Evolutionary conservation across 345 rosid species (phyloP).

Genomic region (Trapa incisa): DNA sequence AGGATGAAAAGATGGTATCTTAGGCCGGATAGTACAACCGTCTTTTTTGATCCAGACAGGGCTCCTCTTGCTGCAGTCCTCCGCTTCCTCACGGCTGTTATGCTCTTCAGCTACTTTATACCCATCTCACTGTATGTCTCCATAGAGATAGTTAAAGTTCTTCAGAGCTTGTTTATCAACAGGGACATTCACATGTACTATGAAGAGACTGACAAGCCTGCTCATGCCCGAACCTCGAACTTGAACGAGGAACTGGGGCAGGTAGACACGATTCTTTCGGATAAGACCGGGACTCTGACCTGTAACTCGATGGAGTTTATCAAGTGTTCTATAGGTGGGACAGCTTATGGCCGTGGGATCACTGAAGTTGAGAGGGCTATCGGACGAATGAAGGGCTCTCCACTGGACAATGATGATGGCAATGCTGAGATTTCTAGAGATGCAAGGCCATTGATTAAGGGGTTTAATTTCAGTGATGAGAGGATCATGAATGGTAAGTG

Average conservation of each 20-base stretch:
- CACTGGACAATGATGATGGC: conserved; percentile 10
- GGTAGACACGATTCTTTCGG: background rate
- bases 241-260: background rate
- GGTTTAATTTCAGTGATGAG: conserved; percentile 76
- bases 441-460: conserved; percentile 42
- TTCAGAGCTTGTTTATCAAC: conserved; percentile 83
- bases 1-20: conserved; percentile 36
- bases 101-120: conserved; percentile 84
- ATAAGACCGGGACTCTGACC: background rate
- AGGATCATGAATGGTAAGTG: conserved; percentile 78
- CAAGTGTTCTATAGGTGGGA: background rate
- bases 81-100: conserved; percentile 73
- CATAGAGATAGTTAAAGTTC: conserved; percentile 83
- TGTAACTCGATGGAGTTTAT: background rate
- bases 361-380: conserved; percentile 91
- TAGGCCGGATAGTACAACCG: conserved; percentile 34
- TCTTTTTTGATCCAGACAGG: conserved; percentile 37
- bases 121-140: conserved; percentile 95
- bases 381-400: conserved; percentile 55
- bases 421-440: conserved; percentile 1
- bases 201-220: conserved; percentile 69
- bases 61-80: conserved; percentile 48
- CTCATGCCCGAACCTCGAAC: conserved; percentile 64
- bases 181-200: conserved; percentile 77
- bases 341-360: conserved; percentile 37